These are phyloP conservation scores for Dovyalis caffra DNA, from an alignment of 345 rosid genomes.

Conservation along the genomic window DNA sequence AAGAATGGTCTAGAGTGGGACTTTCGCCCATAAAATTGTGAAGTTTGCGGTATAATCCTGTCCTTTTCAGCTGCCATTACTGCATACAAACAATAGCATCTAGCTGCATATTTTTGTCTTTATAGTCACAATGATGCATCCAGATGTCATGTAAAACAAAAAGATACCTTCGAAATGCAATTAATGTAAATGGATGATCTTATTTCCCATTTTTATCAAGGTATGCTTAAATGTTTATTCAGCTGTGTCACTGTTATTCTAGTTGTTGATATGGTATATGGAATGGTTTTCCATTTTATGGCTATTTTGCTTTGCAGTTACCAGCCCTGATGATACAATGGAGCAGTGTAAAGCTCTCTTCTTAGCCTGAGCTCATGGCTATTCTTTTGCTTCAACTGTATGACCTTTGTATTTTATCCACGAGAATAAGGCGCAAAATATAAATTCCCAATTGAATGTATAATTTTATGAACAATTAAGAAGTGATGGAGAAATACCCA, in stretches of 20 bases:
- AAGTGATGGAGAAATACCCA: not conserved
- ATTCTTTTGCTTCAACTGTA: not conserved
- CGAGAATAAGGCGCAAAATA: not conserved
- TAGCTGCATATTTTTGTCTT: too few relatives aligned
- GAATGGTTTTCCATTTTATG: not conserved
- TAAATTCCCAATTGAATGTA: not conserved
- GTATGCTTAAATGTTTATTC: not conserved
- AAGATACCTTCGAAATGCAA: not conserved
- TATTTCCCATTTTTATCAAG: not conserved
- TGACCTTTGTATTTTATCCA: not conserved
- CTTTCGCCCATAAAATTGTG: too few relatives aligned
- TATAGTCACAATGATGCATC: too few relatives aligned
- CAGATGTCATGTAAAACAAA: not conserved
- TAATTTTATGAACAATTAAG: conserved; percentile 3
- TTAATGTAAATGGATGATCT: not conserved
- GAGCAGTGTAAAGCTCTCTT: conserved; percentile 47
- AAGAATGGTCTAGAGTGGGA: too few relatives aligned
- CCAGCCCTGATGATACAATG: conserved; percentile 72
- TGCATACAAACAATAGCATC: too few relatives aligned
- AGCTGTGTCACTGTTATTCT: too few relatives aligned
- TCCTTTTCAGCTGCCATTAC: too few relatives aligned
- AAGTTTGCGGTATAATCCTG: too few relatives aligned
- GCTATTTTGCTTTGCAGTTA: conserved; percentile 47
- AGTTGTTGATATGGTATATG: too few relatives aligned
- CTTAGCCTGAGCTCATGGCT: conserved; percentile 21